Evolutionary conservation across 176 grass and related monocot genomes (phyloP), one percentile per base, ranked within the genome.

Genomic region (Avena sativa): DNA sequence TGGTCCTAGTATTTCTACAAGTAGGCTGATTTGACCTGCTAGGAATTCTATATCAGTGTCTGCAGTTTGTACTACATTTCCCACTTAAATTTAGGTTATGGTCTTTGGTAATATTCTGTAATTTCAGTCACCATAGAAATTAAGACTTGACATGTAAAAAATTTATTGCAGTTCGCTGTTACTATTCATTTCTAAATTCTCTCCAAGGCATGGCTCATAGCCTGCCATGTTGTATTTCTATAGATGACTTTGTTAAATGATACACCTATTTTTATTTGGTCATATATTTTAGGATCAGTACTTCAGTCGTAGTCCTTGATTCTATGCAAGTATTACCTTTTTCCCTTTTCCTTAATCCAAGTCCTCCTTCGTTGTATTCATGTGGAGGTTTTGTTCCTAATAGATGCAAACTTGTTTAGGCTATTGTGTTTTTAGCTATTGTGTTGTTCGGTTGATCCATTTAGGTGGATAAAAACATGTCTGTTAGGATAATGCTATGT

Each of bases 111-210:
- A 28, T 56, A 17, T 58, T 76, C 10, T 7, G 38, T 76, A 68
- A 47, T 88, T 82, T 65, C 17, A 68, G 76, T 56, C 28, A 81
- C 19, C 50, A 12, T 23, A 60, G 13, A 2, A 69, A 47, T 59
- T 60, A 67, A 44, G 34, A 47, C 2, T 66, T 83, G 34, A 34
- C 47, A 43, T 78, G 17, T 71, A 47, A 48, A 21, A 66, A 71
- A 32, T 20, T 40, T 49, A 26, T 25, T 56, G 36, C 76, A 25
- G 34, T 86, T 89, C 23, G 74, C 46, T 79, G 25, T n/a, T 47
- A 28, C 28, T 28, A 15, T 57, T 68, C n/a, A 82, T 12, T 66
- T 25, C 83, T 28, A 28, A 28, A 28, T 28, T 28, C 28, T 23
- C 23, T 28, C 28, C 28, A 28, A 28, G 28, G 28, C 28, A 28